phyloP scores from a whole-genome alignment of 805 yeast species.

The Torulaspora quercuum region DNA sequence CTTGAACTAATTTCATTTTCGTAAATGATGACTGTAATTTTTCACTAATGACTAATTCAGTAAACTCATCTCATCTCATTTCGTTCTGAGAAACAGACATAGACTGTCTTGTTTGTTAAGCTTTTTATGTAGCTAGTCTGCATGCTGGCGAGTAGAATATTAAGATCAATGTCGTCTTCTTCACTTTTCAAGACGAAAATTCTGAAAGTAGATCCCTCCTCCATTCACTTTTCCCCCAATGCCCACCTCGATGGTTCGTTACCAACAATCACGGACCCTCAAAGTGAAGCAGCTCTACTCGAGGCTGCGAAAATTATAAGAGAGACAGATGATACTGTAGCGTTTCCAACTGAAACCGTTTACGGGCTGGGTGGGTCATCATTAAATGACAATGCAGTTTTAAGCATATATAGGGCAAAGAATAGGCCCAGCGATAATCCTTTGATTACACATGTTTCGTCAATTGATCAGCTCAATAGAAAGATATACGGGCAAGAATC shows the following conservation, averaged over 20 bases:
- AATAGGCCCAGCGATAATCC: slow-evolving; percentile 96
- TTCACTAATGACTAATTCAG: no score
- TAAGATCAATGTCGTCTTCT: slow-evolving; percentile 10
- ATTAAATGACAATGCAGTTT: slow-evolving; percentile 65
- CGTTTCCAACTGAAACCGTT: slow-evolving; percentile 96
- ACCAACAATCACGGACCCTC: slow-evolving; percentile 50
- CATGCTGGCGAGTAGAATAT: slow-evolving; percentile 10
- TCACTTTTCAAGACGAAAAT: slow-evolving; percentile 41
- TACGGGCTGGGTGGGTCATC: slow-evolving; percentile 94
- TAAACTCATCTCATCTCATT: slow-evolving; percentile 12
- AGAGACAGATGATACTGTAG: slow-evolving; percentile 60
- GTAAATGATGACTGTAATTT: slow-evolving; percentile 15
- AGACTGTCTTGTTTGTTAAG: background rate
- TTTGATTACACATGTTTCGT: slow-evolving; percentile 82
- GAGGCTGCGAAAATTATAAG: slow-evolving; percentile 58
- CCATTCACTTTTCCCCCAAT: slow-evolving; percentile 45
- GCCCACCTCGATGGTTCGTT: slow-evolving; percentile 39
- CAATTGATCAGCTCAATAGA: slow-evolving; percentile 64
- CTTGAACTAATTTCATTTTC: background rate
- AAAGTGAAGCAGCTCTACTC: slow-evolving; percentile 48
- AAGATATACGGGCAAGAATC: slow-evolving; percentile 44
- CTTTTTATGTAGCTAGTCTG: background rate
- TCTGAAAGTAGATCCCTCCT: slow-evolving; percentile 51
- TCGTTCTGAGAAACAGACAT: background rate
- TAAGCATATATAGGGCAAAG: slow-evolving; percentile 78